phyloP scores from a whole-genome alignment of 305 asterid genomes.

The Euphrasia arctica region DNA sequence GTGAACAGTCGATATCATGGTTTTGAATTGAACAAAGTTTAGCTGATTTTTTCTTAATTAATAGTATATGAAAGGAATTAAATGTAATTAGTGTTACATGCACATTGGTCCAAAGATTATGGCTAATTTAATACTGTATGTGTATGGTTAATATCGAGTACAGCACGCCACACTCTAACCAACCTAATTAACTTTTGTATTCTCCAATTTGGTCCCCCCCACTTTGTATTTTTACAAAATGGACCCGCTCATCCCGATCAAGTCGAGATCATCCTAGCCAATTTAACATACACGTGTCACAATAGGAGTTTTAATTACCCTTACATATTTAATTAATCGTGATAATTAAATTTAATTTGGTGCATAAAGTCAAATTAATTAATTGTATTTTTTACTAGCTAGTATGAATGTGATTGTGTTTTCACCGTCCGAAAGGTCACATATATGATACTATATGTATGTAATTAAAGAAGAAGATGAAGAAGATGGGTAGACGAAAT shows the following conservation, averaged over 20 bases:
- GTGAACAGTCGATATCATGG: no score
- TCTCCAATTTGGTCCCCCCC: neutral
- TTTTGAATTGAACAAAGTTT: no score
- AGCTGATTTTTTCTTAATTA: no score
- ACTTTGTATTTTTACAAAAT: neutral
- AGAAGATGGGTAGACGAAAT: conserved; percentile 47
- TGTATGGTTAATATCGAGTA: neutral
- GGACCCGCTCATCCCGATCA: neutral
- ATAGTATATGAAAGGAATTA: neutral
- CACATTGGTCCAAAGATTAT: no score
- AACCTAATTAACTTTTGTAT: neutral
- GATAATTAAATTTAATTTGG: no score
- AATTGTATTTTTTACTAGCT: no score
- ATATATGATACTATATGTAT: neutral
- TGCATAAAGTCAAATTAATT: no score
- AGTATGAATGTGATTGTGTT: no score
- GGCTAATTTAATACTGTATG: neutral
- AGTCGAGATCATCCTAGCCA: neutral
- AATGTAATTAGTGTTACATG: no score
- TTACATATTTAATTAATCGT: no score
- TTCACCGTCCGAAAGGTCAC: no score
- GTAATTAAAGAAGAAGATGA: neutral
- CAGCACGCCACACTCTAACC: neutral
- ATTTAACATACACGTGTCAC: neutral
- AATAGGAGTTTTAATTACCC: no score